Conservation (phyloP, 768 basidiomycete species). For the Rhizopogon vesiculosus region DNA sequence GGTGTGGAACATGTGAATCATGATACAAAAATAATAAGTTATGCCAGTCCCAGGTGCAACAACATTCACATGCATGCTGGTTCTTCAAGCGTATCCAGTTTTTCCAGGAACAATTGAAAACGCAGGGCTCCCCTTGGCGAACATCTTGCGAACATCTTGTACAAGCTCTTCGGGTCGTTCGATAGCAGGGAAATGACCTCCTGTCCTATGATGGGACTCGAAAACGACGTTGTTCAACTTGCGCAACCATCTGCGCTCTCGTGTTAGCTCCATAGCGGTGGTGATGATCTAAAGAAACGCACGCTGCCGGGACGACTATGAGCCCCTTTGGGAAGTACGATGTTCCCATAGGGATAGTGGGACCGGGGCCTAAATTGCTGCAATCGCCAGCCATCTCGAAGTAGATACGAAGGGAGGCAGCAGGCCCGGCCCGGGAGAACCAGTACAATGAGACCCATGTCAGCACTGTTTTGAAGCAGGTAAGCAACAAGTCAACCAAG, state of each 20-base stretch:
- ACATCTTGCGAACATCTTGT: conserved; percentile 51
- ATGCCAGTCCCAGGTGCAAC: no score
- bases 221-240: conserved; percentile 38
- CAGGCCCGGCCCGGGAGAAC: conserved; percentile 56
- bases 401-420: conserved; percentile 55
- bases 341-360: conserved; percentile 40
- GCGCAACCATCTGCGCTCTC: conserved; percentile 37
- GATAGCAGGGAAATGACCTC: conserved; percentile 57
- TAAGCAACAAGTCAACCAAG: neutral
- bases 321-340: conserved; percentile 53
- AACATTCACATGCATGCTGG: neutral
- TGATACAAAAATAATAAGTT: no score
- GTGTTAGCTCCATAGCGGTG: neutral
- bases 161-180: conserved; percentile 46
- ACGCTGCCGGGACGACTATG: conserved; percentile 31
- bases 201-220: conserved; percentile 40
- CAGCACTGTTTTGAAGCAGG: conserved; percentile 35
- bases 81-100: conserved; percentile 33
- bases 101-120: conserved; percentile 42
- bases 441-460: conserved; percentile 58
- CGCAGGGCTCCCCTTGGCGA: conserved; percentile 45
- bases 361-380: neutral
- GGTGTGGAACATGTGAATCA: no score
- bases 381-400: conserved; percentile 33
- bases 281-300: conserved; percentile 12